Evolutionary conservation across 1,284 basidiomycete species (phyloP).

Genomic region (Leucoagaricus sp.): DNA sequence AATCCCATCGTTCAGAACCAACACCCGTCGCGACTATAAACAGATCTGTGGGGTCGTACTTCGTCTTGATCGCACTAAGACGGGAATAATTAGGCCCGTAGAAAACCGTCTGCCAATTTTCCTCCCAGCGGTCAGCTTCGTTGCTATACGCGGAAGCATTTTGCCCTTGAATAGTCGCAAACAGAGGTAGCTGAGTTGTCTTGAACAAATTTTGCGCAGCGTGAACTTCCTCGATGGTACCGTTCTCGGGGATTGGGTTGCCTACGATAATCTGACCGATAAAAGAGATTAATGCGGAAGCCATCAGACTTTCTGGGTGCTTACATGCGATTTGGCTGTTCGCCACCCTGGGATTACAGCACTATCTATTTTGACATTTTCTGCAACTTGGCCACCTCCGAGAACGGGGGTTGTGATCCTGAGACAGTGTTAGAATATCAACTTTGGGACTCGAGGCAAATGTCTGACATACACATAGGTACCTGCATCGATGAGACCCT

Average conservation of each 20-base stretch:
- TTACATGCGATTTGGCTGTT: constrained; percentile 32
- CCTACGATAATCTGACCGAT: background rate
- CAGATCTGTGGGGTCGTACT: constrained; percentile 44
- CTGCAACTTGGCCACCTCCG: constrained; percentile 30
- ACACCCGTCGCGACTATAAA: constrained; percentile 46
- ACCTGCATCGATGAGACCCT: constrained; percentile 27
- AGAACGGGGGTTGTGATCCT: constrained; percentile 20
- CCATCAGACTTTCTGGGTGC: constrained; percentile 1
- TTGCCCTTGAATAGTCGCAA: background rate
- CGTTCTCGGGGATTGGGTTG: background rate
- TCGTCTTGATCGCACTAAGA: constrained; percentile 42
- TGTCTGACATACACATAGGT: constrained; percentile 4
- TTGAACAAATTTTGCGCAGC: background rate
- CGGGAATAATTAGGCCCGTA: constrained; percentile 44
- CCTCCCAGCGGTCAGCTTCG: constrained; percentile 40
- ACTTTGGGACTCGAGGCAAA: background rate
- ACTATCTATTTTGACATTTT: constrained; percentile 28
- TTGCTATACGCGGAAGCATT: constrained; percentile 28
- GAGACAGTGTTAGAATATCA: background rate
- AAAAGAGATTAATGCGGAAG: background rate
- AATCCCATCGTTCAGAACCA: constrained; percentile 42
- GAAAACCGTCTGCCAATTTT: constrained; percentile 39
- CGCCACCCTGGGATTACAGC: constrained; percentile 35
- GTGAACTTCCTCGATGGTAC: background rate
- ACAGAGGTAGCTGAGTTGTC: background rate